phyloP scores from a whole-genome alignment of 2,329 filamentous ascomycete species.

The Metarhizium anisopliae region DNA sequence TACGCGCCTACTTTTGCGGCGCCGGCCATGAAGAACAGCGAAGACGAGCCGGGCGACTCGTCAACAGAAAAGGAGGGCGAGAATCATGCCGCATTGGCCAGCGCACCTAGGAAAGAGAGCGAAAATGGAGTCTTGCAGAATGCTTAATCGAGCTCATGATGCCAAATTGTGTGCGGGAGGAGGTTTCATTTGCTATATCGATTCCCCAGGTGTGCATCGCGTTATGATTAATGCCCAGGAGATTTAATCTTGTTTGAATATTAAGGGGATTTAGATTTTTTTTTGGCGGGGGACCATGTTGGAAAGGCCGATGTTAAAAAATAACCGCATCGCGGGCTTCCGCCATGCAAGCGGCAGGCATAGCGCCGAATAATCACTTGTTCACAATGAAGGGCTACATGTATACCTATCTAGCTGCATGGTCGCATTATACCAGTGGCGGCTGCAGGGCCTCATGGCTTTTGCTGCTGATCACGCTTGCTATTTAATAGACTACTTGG shows the following conservation, averaged over 20 bases:
- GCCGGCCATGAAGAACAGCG: constrained; percentile 9
- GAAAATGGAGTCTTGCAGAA: constrained; percentile 14
- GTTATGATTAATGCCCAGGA: neutral
- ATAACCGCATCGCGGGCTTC: too few relatives aligned
- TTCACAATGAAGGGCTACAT: too few relatives aligned
- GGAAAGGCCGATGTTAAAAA: too few relatives aligned
- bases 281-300: neutral
- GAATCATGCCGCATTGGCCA: constrained; percentile 25
- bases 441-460: too few relatives aligned
- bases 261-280: neutral
- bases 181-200: neutral
- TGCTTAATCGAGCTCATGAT: constrained; percentile 4
- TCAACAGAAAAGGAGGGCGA: constrained; percentile 22
- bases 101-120: constrained; percentile 21
- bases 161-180: neutral
- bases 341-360: too few relatives aligned
- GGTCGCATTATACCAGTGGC: too few relatives aligned
- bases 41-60: constrained; percentile 13
- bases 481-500: neutral
- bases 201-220: neutral
- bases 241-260: too few relatives aligned
- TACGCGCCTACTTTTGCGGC: constrained; percentile 40
- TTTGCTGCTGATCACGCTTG: neutral
- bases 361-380: too few relatives aligned
- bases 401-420: too few relatives aligned